Conservation (phyloP, 2,329 filamentous ascomycete genomes). For the Colletotrichum simmondsii region DNA sequence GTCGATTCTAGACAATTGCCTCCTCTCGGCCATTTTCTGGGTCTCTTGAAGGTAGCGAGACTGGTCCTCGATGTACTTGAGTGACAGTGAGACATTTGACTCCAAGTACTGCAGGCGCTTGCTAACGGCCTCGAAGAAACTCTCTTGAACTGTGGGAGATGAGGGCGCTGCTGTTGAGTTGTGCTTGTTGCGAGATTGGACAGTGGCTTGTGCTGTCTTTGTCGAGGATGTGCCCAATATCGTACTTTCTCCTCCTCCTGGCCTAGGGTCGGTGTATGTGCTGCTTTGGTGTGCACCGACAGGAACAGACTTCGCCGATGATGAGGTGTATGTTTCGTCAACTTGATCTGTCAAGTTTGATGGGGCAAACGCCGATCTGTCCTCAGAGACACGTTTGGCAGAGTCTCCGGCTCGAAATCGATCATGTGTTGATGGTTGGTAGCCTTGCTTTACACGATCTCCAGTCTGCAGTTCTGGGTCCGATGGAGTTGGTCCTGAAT, state of each 20-base stretch:
- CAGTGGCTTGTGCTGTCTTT: constrained; percentile 41
- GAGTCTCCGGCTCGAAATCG: background rate
- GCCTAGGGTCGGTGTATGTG: background rate
- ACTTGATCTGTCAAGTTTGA: background rate
- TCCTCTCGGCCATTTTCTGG: constrained; percentile 86
- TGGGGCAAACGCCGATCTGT: background rate
- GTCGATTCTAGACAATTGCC: constrained; percentile 85
- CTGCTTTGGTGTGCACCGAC: background rate
- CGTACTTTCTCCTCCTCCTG: constrained; percentile 1
- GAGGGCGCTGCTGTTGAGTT: constrained; percentile 57
- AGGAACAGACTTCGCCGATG: background rate
- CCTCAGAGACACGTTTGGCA: background rate
- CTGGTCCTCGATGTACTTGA: constrained; percentile 97
- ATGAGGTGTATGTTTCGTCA: background rate
- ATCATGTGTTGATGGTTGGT: background rate
- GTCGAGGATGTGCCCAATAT: constrained; percentile 33
- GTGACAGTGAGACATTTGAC: constrained; percentile 88
- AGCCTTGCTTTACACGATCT: background rate
- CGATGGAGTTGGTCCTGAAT: background rate
- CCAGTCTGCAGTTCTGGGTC: background rate
- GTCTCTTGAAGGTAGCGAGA: constrained; percentile 90
- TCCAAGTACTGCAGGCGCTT: constrained; percentile 93
- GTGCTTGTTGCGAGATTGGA: constrained; percentile 48
- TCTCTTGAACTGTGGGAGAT: constrained; percentile 91
- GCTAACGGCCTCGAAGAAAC: constrained; percentile 96